Base-by-base conservation (phyloP, 2,329 filamentous ascomycete genomes). In the Beauveria varroae region DNA sequence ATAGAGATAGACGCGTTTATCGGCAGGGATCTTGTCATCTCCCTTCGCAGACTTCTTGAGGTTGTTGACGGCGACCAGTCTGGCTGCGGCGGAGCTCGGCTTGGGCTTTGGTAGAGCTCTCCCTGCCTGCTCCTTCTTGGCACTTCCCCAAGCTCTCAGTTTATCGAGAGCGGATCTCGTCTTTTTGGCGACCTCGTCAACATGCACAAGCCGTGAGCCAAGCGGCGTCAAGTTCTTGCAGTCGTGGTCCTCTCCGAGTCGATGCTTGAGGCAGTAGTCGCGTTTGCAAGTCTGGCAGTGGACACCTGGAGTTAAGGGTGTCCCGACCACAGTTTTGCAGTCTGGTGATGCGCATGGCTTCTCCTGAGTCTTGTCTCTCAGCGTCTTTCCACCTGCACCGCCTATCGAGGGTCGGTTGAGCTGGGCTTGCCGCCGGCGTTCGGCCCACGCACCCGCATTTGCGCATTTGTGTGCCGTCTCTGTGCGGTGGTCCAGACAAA, bases 31-130 rank as follows among this genome's bases (percentile, higher is more conserved):
- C 68, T 91, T 93, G 10, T 86, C 86, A 65, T 98, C 93, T 1
- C 96, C 96, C 76, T 96, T 97, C 2, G 95, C 93, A 0, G 83
- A 86, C 71, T 88, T 89, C 77, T 96, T 97, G 47, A 99, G 78
- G 10, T 83, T 85, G 65, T 91, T 91, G 7, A 93, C 79, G 6
- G 88, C 90, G 3, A 86, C 78, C 20, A 90, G 67, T 2, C 87
- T 82, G 54, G 86, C 84, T 0, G 88, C 83, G 0, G 87, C 81
- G 1, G 80, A 83, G 41, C 81, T 81, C 2, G 85, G 83, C 69
- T 86, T 86, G 20, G 86, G 79, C 66, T 87, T 86, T 1, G 87
- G 83, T 16, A 89, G 75, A 6, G 78, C 78, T 30, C 81, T 74
- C 14, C 75, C 79, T n/a, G 86, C 82, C 60, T 84, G 78, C 59